Evolutionary conservation across 2,329 filamentous ascomycete species (phyloP), one percentile per base, ranked within the genome.

Genomic region (Aspergillus ustus): DNA sequence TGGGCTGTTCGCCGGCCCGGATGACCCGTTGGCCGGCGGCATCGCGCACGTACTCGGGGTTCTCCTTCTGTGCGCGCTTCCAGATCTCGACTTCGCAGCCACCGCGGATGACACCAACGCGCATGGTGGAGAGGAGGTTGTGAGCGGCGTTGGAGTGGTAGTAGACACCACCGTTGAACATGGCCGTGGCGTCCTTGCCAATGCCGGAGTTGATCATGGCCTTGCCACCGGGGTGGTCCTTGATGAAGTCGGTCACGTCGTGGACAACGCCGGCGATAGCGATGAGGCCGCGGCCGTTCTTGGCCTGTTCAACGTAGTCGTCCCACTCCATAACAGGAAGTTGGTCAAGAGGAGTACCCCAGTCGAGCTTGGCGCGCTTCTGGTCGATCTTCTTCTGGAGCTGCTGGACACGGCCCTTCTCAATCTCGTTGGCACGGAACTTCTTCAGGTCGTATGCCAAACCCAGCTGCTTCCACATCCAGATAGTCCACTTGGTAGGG

Each of bases 141-240:
- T 96, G 92, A 40, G 92, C 92, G 59, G 91, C 92, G 80, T 96
- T 96, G 76, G 89, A 92, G 83, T 96, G 92, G 77, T 90, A 86
- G 82, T 96, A 96, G 64, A 96, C 90, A 80, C 92, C 92, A 67
- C 92, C 92, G 78, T 96, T 96, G 86, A 96, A 96, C 80, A 93
- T 92, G 70, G 91, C 91, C 17, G 92, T 95, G 59, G 91, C 91
- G 66, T 96, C 92, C 83, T 95, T 95, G 76, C 92, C 92, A 60
- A 96, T 86, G 54, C 89, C 91, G 29, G 89, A 91, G 68, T 82
- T 87, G 81, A 96, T 95, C 81, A 96, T 89, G 46, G 91, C 90
- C 83, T 91, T 92, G 75, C 92, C 92, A 84, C 92, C 92, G n/a
- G 92, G 92, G 78, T 96, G 92, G 72, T 93, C 90, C 78, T 91